phyloP scores from a whole-genome alignment of 148 eudicot genomes.

The Tetragonia tetragonoides region DNA sequence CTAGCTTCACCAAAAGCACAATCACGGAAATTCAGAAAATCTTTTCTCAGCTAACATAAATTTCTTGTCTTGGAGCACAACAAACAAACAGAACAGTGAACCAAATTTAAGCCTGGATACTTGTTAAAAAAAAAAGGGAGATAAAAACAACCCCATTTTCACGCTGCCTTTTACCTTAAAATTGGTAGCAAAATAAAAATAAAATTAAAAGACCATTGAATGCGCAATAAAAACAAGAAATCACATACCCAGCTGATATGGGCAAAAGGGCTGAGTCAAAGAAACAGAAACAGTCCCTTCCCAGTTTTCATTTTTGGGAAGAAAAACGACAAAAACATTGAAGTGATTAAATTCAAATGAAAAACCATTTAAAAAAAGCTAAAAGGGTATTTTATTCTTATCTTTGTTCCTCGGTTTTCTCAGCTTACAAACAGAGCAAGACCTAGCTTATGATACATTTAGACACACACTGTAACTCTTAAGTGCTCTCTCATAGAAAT shows the following conservation, averaged over 20 bases:
- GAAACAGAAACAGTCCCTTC: constrained; percentile 11
- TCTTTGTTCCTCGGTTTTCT: constrained; percentile 27
- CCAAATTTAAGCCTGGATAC: constrained; percentile 18
- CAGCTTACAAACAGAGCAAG: constrained; percentile 27
- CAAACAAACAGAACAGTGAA: constrained; percentile 11
- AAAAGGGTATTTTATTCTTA: constrained; percentile 3
- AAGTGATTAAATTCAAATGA: constrained; percentile 12
- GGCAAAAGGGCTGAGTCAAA: constrained; percentile 14
- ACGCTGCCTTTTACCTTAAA: neutral
- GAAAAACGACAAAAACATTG: constrained; percentile 31
- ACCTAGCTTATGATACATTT: constrained; percentile 23
- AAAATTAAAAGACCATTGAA: neutral
- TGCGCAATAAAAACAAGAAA: constrained; percentile 13
- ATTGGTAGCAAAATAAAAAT: neutral
- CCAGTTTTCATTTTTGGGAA: constrained; percentile 13
- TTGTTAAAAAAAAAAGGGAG: constrained; percentile 6
- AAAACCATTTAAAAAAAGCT: neutral
- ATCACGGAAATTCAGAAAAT: constrained; percentile 9
- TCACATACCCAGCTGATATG: constrained; percentile 7
- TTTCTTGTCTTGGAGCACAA: constrained; percentile 12
- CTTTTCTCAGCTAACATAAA: constrained; percentile 5
- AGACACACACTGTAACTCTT: constrained; percentile 15
- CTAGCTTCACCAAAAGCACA: neutral
- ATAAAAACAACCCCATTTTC: constrained; percentile 13
- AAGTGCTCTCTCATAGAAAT: constrained; percentile 25